Base-by-base conservation (phyloP, 2,329 filamentous ascomycete genomes). In the Arthrobotrys iridis region DNA sequence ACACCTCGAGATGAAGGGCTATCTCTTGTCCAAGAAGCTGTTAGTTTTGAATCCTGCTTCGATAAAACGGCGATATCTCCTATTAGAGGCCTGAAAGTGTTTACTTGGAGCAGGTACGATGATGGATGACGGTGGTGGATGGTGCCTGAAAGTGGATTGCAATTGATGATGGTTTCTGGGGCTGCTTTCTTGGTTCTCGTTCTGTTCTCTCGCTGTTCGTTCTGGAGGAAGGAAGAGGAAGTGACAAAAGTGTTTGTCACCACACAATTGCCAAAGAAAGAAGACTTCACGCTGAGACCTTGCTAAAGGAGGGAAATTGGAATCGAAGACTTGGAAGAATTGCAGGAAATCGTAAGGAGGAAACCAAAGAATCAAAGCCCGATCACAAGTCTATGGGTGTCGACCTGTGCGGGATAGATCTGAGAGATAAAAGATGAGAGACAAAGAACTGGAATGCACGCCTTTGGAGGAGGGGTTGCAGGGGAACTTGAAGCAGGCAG, bases 371-470 rank as follows among this genome's bases (percentile, higher is more conserved):
- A 37, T 13, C 10, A 22, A 33, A 48, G 45, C 50, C 8, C 6
- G 59, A 33, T 20, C n/a, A 40, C 40, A 63, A n/a, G 43, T 30
- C 4, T 24, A 22, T 48, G 1, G 45, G n/a, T 35, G 30, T 15
- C 48, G 59, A 64, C 30, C 10, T 18, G 59, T 37, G 63, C 28
- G 48, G 40, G 64, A 50, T 41, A 59, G 64, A 68, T 59, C 64
- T 52, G 52, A 50, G 64, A 68, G 64, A 68, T 67, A 58, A 67
- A 45, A 66, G 62, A 67, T 10, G 45, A 55, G 22, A 72, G 43
- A 41, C 18, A 45, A 50, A 45, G 57, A 43, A 33, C 45, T 28
- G 50, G 28, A 30, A 37, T 30, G 48, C 48, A 55, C 35, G 43
- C 40, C 30, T 30, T 35, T 48, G 8, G 37, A 30, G 52, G 64